Percentiles rank a stretch among this genome's conserved stretches.
Evolutionary conservation across 2,329 filamentous ascomycete genomes (phyloP).

Genomic region (Trichoderma sp.): DNA sequence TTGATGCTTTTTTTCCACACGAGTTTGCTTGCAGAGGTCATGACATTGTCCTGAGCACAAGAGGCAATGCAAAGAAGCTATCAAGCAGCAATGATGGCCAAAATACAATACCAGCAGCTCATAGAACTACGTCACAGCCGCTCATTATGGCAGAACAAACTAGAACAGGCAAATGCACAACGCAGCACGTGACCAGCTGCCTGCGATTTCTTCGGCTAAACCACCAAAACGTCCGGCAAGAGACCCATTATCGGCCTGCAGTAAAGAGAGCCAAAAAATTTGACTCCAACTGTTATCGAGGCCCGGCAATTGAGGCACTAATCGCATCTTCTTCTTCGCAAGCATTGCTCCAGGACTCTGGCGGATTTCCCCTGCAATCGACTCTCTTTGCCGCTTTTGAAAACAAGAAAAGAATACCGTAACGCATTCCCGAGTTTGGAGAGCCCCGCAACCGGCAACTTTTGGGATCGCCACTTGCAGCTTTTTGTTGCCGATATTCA

Average conservation of each 20-base stretch:
- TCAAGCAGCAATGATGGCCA: neutral
- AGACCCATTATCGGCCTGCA: slow-evolving; percentile 6
- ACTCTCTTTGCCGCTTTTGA: neutral
- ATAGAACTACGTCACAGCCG: neutral
- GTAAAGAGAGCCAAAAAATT: slow-evolving; percentile 24
- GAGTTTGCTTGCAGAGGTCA: neutral
- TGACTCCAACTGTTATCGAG: slow-evolving; percentile 8
- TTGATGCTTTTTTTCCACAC: neutral
- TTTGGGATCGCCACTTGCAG: slow-evolving; percentile 1
- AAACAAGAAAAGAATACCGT: neutral
- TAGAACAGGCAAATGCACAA: neutral
- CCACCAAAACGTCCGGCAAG: neutral
- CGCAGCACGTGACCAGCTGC: slow-evolving; percentile 20
- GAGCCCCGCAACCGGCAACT: neutral
- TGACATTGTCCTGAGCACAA: neutral
- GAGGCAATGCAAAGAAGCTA: neutral
- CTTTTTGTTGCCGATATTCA: neutral
- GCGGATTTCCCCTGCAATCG: neutral
- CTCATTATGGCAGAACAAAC: neutral
- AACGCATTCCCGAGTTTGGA: neutral
- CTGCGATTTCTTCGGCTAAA: slow-evolving; percentile 24
- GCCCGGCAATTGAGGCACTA: slow-evolving; percentile 17
- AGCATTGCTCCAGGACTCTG: neutral
- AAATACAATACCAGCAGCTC: neutral
- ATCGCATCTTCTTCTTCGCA: neutral